phyloP scores from a whole-genome alignment of 2,329 filamentous ascomycete genomes.

The Arthrobotrys musiformis region DNA sequence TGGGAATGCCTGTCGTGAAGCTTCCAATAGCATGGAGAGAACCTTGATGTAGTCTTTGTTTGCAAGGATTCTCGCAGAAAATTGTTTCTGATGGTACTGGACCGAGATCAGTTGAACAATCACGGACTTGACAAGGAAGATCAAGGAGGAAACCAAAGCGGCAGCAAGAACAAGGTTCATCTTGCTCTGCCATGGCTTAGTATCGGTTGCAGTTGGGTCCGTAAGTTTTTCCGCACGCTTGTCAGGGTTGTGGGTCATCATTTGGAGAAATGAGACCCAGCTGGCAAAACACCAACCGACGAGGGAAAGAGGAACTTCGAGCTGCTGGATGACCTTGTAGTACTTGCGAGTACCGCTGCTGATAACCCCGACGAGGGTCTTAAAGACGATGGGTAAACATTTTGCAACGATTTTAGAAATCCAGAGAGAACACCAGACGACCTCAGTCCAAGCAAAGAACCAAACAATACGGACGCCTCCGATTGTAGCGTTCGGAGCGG shows the following conservation, averaged over 20 bases:
- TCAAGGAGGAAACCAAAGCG: slow-evolving; percentile 73
- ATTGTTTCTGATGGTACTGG: slow-evolving; percentile 85
- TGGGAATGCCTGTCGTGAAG: slow-evolving; percentile 86
- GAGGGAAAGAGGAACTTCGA: slow-evolving; percentile 74
- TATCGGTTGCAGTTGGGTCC: slow-evolving; percentile 31
- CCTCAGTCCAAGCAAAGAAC: slow-evolving; percentile 72
- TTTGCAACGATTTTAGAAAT: slow-evolving; percentile 73
- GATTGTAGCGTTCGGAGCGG: slow-evolving; percentile 59
- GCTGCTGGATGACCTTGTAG: slow-evolving; percentile 71
- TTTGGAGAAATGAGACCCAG: slow-evolving; percentile 70
- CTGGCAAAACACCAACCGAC: slow-evolving; percentile 75
- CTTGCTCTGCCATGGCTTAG: slow-evolving; percentile 63
- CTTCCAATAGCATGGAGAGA: slow-evolving; percentile 86
- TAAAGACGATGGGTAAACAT: slow-evolving; percentile 71
- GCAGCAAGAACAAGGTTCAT: slow-evolving; percentile 75
- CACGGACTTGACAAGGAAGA: slow-evolving; percentile 80
- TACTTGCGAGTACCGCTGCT: slow-evolving; percentile 78
- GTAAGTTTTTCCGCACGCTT: slow-evolving; percentile 33
- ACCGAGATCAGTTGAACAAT: slow-evolving; percentile 85
- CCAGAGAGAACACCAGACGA: slow-evolving; percentile 76
- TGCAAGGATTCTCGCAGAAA: slow-evolving; percentile 82
- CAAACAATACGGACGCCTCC: slow-evolving; percentile 67
- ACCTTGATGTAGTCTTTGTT: slow-evolving; percentile 88
- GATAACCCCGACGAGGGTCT: slow-evolving; percentile 76
- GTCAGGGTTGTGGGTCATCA: slow-evolving; percentile 59